Conservation (phyloP, 78 protist genomes). For the Tieghemostelium lacteum region DNA sequence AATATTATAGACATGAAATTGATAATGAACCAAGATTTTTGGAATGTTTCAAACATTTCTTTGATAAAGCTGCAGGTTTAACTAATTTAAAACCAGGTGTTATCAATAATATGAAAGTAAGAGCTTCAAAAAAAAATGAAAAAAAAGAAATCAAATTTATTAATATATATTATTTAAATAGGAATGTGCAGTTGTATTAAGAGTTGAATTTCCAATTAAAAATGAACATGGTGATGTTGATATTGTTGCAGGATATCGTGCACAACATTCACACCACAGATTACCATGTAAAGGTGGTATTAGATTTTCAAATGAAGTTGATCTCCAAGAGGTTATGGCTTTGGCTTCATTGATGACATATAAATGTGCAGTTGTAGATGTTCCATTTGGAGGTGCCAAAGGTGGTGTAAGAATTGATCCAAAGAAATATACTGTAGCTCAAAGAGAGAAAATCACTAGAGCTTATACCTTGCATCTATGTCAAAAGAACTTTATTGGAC, state of each 20-base stretch:
- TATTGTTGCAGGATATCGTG: slow-evolving; percentile 89
- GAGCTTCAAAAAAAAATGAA: too few species aligned
- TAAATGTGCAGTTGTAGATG: slow-evolving; percentile 96
- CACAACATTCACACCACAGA: slow-evolving; percentile 94
- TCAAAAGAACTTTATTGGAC: slow-evolving; percentile 92
- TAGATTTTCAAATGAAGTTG: slow-evolving; percentile 84
- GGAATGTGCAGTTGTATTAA: slow-evolving; percentile 69
- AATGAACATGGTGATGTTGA: slow-evolving; percentile 75
- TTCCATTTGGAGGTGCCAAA: slow-evolving; percentile 96
- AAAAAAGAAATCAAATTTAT: too few species aligned
- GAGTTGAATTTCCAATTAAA: slow-evolving; percentile 85
- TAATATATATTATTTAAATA: too few species aligned
- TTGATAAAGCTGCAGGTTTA: slow-evolving; percentile 85
- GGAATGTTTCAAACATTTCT: slow-evolving; percentile 82
- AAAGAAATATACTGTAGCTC: slow-evolving; percentile 86
- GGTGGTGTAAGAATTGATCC: slow-evolving; percentile 95
- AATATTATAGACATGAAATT: slow-evolving; percentile 50
- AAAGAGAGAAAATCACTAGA: slow-evolving; percentile 93
- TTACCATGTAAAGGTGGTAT: slow-evolving; percentile 95
- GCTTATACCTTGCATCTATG: slow-evolving; percentile 89
- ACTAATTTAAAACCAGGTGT: slow-evolving; percentile 83
- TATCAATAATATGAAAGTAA: slow-evolving; percentile 80
- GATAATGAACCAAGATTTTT: slow-evolving; percentile 83
- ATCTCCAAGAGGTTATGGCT: slow-evolving; percentile 93
- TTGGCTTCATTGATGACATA: slow-evolving; percentile 93